Percentiles rank a stretch among this genome's conserved stretches.
These are phyloP conservation scores for Sisymbrium irio DNA, from an alignment of 345 rosid genomes.

Conservation along the genomic window DNA sequence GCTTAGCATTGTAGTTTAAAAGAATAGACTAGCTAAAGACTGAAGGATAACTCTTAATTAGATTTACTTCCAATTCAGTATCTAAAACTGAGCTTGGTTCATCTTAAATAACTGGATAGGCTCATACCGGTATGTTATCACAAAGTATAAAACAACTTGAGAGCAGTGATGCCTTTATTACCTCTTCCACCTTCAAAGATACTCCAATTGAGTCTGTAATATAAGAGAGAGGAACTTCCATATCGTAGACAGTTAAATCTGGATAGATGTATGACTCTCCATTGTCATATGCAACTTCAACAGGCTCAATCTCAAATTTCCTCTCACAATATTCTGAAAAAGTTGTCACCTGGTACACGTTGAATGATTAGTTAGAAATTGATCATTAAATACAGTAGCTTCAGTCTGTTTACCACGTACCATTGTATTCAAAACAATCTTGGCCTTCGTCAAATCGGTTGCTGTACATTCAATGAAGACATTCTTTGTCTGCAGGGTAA, in stretches of 20 bases:
- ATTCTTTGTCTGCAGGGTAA: slow-evolving; percentile 80
- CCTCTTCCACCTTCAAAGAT: slow-evolving; percentile 66
- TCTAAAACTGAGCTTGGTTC: slow-evolving; percentile 3
- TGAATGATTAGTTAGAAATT: slow-evolving; percentile 1
- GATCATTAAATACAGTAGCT: slow-evolving; percentile 9
- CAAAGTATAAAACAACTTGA: neutral
- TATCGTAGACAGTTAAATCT: slow-evolving; percentile 61
- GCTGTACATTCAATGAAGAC: slow-evolving; percentile 94
- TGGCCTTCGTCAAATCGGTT: slow-evolving; percentile 89
- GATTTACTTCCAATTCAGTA: too few species aligned
- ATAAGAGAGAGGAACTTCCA: slow-evolving; percentile 83
- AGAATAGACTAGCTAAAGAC: too few species aligned
- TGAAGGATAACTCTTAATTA: too few species aligned
- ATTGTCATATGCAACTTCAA: slow-evolving; percentile 63
- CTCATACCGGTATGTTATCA: neutral
- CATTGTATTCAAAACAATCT: slow-evolving; percentile 85
- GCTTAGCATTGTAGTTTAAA: too few species aligned
- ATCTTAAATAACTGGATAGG: neutral
- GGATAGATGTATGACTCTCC: slow-evolving; percentile 68
- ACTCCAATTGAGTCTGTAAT: slow-evolving; percentile 70
- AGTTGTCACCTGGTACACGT: slow-evolving; percentile 56
- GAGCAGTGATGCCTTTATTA: slow-evolving; percentile 26
- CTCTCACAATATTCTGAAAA: slow-evolving; percentile 71
- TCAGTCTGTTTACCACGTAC: slow-evolving; percentile 38
- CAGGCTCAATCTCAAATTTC: slow-evolving; percentile 84